Conservation (phyloP, 148 eudicot species). For the Rhododendron ovatum region DNA sequence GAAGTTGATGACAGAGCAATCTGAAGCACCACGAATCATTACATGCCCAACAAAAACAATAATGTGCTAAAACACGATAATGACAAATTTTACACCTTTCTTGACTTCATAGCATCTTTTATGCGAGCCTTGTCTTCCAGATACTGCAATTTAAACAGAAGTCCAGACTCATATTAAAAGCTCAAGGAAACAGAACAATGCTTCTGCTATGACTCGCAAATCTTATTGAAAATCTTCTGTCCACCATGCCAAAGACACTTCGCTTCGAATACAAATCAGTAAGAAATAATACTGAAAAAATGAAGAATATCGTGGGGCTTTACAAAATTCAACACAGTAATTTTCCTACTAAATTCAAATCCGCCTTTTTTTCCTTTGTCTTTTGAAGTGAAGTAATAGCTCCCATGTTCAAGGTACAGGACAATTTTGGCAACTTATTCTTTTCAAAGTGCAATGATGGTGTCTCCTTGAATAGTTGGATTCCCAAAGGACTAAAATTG, state of each 20-base stretch:
- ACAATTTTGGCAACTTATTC: background rate
- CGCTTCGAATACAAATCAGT: background rate
- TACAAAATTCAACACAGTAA: background rate
- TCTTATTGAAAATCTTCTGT: background rate
- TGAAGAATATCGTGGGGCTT: background rate
- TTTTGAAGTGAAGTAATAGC: background rate
- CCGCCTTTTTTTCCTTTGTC: background rate
- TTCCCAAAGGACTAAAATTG: background rate
- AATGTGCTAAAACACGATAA: background rate
- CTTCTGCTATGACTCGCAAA: background rate
- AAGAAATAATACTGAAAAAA: background rate
- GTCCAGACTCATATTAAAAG: slow-evolving; percentile 2
- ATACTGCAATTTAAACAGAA: slow-evolving; percentile 47
- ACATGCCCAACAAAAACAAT: background rate
- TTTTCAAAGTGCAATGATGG: background rate
- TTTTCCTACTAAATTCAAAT: background rate
- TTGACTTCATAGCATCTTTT: slow-evolving; percentile 72
- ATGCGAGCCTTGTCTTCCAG: slow-evolving; percentile 60
- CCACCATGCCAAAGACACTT: background rate
- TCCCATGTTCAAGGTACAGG: background rate
- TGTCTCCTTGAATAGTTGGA: background rate
- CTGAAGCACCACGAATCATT: slow-evolving; percentile 28
- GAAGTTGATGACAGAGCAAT: slow-evolving; percentile 64
- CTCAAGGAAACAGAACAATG: background rate
- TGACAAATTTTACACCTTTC: slow-evolving; percentile 44